phyloP scores from a whole-genome alignment of 2,329 filamentous ascomycete species.

The Anthostomella pinea region DNA sequence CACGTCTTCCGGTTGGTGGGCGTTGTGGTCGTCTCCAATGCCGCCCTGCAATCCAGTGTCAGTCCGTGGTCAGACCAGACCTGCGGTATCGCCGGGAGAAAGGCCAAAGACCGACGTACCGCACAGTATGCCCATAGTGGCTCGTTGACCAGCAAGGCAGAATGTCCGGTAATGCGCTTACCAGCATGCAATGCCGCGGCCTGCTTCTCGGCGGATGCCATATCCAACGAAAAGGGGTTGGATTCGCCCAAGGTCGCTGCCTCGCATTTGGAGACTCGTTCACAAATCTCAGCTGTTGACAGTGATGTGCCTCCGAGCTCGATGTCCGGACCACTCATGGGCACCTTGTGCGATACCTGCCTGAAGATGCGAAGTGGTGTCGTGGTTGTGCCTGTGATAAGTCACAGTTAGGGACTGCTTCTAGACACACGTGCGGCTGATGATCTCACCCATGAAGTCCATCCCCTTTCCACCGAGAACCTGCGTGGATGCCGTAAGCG shows the following conservation, averaged over 20 bases:
- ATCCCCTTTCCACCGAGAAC: slow-evolving; percentile 19
- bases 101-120: slow-evolving; percentile 4
- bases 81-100: too few relatives aligned
- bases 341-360: slow-evolving; percentile 24
- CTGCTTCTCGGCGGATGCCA: slow-evolving; percentile 22
- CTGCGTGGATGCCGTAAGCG: too few relatives aligned
- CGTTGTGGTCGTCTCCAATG: slow-evolving; percentile 23
- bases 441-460: slow-evolving; percentile 20
- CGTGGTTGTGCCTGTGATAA: slow-evolving; percentile 5
- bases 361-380: slow-evolving; percentile 18
- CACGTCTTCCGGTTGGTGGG: slow-evolving; percentile 18
- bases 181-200: slow-evolving; percentile 21
- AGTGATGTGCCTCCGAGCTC: slow-evolving; percentile 21
- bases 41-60: slow-evolving; percentile 15
- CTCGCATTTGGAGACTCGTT: slow-evolving; percentile 15
- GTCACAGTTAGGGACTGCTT: not conserved
- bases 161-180: slow-evolving; percentile 23
- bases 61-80: too few relatives aligned
- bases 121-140: slow-evolving; percentile 23
- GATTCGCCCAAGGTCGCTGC: slow-evolving; percentile 23
- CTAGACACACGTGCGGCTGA: not conserved
- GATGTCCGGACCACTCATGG: slow-evolving; percentile 17
- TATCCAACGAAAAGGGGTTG: slow-evolving; percentile 22
- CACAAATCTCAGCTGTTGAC: slow-evolving; percentile 17
- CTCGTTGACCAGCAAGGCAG: slow-evolving; percentile 20